Evolutionary conservation across 2,329 filamentous ascomycete genomes (phyloP).

Genomic region (Cadophora sp.): DNA sequence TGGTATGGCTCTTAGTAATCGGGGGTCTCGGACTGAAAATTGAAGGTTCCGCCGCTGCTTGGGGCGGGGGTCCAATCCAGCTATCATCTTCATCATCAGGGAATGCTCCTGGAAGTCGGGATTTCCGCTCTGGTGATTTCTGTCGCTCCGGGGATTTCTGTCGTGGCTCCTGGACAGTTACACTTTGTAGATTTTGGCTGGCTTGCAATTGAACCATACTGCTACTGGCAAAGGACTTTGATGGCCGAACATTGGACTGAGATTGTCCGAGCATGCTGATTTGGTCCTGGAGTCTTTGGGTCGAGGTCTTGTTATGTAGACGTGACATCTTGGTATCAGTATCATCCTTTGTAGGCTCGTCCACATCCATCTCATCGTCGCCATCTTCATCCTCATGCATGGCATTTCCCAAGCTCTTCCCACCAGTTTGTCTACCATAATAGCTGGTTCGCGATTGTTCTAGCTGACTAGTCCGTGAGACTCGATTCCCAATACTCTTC

Average conservation of each 20-base stretch:
- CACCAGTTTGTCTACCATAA: constrained; percentile 74
- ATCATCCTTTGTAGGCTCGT: constrained; percentile 45
- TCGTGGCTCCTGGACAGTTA: constrained; percentile 26
- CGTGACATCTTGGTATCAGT: constrained; percentile 58
- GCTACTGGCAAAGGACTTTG: constrained; percentile 44
- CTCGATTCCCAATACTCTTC: constrained; percentile 78
- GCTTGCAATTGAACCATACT: constrained; percentile 32
- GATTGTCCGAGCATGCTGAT: constrained; percentile 77
- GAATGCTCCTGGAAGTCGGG: constrained; percentile 62
- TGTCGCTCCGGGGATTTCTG: constrained; percentile 26
- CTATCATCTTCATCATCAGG: constrained; percentile 65
- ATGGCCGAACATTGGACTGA: constrained; percentile 45
- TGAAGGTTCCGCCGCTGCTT: constrained; percentile 40
- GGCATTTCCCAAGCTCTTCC: constrained; percentile 69
- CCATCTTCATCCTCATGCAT: constrained; percentile 52
- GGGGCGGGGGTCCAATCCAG: constrained; percentile 64
- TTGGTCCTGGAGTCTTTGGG: constrained; percentile 88
- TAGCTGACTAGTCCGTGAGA: constrained; percentile 79
- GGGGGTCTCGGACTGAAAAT: constrained; percentile 57
- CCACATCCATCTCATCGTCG: constrained; percentile 61
- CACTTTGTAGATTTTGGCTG: constrained; percentile 31
- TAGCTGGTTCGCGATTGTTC: constrained; percentile 77
- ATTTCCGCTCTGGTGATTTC: constrained; percentile 31
- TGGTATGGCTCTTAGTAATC: constrained; percentile 65
- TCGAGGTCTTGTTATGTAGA: constrained; percentile 86